Evolutionary conservation across 257 asterid genomes (phyloP), one percentile per base, ranked within the genome.

Genomic region (Capsicum baccatum): DNA sequence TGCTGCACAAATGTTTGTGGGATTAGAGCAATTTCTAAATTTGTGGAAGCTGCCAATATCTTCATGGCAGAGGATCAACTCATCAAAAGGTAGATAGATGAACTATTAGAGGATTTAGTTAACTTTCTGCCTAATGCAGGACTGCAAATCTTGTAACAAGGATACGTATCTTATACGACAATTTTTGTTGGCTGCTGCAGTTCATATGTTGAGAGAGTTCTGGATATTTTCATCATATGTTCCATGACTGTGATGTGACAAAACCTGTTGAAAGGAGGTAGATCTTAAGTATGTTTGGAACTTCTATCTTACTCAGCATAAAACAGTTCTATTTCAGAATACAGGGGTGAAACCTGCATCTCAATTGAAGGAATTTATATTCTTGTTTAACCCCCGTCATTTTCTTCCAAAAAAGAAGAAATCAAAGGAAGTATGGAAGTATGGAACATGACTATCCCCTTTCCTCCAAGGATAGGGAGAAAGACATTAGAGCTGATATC

Each of bases 111-210:
- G 47, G 44, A 74, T 74, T 19, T 74, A 74, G 60, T 50, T 13
- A 21, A 21, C 62, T 50, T 12, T 11, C 60, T 74, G 60, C 44
- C 60, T 19, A 74, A 48, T 50, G 54, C 19, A 74, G 8, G 42
- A 26, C 58, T 50, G 60, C 80, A 19, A 21, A 15, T 69, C 33
- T 39, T 39, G 33, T 69, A 16, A 69, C 55, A 19, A 9, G 68
- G 68, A 62, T 62, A 62, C 9, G 19, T 19, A n/a, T 59, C 66
- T 15, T 59, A n/a, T 59, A 17, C 33, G 8, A 59, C n/a, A 59
- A n/a, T 17, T n/a, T 59, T 66, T 14, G 74, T 66, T 66, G 48
- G 74, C 48, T 68, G 52, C 76, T 68, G 52, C 48, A 68, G 52
- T 68, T 37, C 52, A 37, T 68, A 8, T 37, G 76, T 68, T 68